phyloP scores from a whole-genome alignment of 805 yeast species.

The Schizosaccharomyces osmophilus region DNA sequence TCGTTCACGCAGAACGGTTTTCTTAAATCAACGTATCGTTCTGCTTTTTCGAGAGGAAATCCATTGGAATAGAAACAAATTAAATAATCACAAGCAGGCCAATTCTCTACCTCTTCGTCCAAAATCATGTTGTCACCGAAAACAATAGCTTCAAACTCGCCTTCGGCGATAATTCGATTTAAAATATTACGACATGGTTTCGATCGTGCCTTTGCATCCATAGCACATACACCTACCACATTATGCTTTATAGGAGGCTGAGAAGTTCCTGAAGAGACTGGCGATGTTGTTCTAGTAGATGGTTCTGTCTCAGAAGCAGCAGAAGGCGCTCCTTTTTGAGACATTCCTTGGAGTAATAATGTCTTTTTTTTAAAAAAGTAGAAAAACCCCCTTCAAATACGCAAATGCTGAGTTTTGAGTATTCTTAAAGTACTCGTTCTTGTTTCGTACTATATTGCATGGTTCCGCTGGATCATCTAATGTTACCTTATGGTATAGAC shows the following conservation, averaged over 20 bases:
- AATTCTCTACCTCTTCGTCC: slow-evolving; percentile 78
- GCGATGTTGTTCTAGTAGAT: neutral
- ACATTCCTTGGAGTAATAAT: neutral
- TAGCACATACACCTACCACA: slow-evolving; percentile 78
- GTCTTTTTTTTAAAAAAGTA: neutral
- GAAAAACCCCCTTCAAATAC: neutral
- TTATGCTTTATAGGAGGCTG: neutral
- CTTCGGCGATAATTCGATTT: slow-evolving; percentile 66
- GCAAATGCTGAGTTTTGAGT: no score
- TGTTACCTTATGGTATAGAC: no score
- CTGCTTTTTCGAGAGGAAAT: slow-evolving; percentile 89
- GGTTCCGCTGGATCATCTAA: no score
- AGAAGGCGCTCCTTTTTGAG: neutral
- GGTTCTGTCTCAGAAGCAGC: neutral
- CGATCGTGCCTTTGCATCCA: slow-evolving; percentile 88
- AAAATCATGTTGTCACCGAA: slow-evolving; percentile 92
- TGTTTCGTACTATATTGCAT: no score
- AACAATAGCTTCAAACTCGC: slow-evolving; percentile 87
- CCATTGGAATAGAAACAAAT: slow-evolving; percentile 89
- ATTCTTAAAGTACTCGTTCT: no score
- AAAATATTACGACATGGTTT: slow-evolving; percentile 86
- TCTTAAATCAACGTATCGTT: slow-evolving; percentile 62
- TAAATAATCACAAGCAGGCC: slow-evolving; percentile 96
- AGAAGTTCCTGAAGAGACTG: neutral
- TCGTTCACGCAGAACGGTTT: slow-evolving; percentile 82